phyloP scores from a whole-genome alignment of 2,329 filamentous ascomycete species.

The Fusarium floridanum region DNA sequence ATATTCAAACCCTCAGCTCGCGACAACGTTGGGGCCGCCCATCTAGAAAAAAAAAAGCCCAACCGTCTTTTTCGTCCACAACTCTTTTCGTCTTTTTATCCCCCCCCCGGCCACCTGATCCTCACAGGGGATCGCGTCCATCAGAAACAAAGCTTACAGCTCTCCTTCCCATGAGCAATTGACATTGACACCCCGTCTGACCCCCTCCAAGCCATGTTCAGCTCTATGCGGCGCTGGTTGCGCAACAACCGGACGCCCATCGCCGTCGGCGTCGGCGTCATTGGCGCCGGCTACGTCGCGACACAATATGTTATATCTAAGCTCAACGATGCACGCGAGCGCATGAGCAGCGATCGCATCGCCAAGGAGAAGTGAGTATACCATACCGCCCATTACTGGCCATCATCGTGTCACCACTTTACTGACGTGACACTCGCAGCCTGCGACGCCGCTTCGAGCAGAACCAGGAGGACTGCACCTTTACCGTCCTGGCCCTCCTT shows the following conservation, averaged over 20 bases:
- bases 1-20: background rate
- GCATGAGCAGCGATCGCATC: conserved; percentile 95
- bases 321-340: conserved; percentile 92
- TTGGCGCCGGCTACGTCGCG: conserved; percentile 91
- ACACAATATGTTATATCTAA: conserved; percentile 94
- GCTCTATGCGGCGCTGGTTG: conserved; percentile 88
- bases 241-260: conserved; percentile 91
- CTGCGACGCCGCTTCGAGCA: conserved; percentile 96
- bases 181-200: conserved; percentile 25
- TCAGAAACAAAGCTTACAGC: background rate
- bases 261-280: conserved; percentile 86
- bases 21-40: background rate
- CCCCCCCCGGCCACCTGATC: conserved; percentile 6
- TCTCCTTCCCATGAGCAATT: conserved; percentile 34
- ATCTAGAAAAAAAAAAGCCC: background rate
- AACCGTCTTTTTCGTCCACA: conserved; percentile 12
- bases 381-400: background rate
- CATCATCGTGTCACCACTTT: background rate
- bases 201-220: conserved; percentile 63
- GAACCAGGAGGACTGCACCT: conserved; percentile 98
- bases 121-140: background rate
- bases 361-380: conserved; percentile 89
- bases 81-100: conserved; percentile 17
- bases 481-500: conserved; percentile 94
- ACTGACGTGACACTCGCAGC: conserved; percentile 61